Evolutionary conservation across 2,329 filamentous ascomycete genomes (phyloP).

Genomic region (Beauveria sp.): DNA sequence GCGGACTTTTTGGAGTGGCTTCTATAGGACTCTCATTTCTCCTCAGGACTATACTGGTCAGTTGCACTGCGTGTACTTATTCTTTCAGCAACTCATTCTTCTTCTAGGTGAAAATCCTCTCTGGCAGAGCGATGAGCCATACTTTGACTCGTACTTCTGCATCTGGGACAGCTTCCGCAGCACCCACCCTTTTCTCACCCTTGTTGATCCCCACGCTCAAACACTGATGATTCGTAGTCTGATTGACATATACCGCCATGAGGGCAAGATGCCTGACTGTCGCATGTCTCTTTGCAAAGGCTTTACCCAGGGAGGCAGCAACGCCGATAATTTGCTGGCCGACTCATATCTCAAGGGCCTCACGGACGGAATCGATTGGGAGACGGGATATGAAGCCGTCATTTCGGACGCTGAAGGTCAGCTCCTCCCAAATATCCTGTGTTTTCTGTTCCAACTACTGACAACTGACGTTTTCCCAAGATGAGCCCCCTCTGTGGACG

Average conservation of each 20-base stretch:
- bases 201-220: conserved; percentile 61
- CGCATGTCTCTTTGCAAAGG: conserved; percentile 72
- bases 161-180: conserved; percentile 71
- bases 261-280: conserved; percentile 66
- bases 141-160: conserved; percentile 61
- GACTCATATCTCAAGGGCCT: conserved; percentile 68
- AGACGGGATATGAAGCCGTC: conserved; percentile 62
- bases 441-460: conserved; percentile 21
- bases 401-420: conserved; percentile 60
- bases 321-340: conserved; percentile 63
- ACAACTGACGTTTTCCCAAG: conserved; percentile 10
- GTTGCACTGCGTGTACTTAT: neutral
- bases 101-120: conserved; percentile 64
- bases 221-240: conserved; percentile 63
- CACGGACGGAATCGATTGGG: conserved; percentile 57
- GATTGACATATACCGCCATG: conserved; percentile 63
- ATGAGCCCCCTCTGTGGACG: conserved; percentile 54
- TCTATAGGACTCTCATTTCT: conserved; percentile 61
- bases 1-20: conserved; percentile 62
- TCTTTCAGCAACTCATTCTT: conserved; percentile 52
- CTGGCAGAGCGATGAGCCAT: conserved; percentile 64
- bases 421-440: conserved; percentile 39
- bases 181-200: conserved; percentile 63
- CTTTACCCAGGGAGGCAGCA: conserved; percentile 68
- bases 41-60: conserved; percentile 62